Conservation (phyloP, 108 stramenopile genomes). For the Fragilaria crotonensis region DNA sequence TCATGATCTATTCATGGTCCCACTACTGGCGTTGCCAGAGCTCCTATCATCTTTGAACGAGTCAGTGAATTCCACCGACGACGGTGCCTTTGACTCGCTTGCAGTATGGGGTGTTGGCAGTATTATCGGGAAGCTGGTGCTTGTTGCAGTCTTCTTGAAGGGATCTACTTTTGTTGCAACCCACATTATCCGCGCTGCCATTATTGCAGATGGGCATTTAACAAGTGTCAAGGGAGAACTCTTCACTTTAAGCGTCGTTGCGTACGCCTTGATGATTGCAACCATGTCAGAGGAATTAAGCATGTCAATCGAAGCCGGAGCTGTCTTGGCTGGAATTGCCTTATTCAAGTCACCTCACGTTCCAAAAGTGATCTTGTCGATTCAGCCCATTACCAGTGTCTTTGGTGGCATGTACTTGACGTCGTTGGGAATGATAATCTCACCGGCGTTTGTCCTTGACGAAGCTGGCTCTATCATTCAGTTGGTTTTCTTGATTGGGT, state of each 20-base stretch:
- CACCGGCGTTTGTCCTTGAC: conserved; percentile 1
- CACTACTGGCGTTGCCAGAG: conserved; percentile 6
- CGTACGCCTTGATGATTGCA: conserved; percentile 9
- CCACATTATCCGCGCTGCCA: neutral
- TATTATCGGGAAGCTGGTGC: neutral
- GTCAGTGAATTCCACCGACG: neutral
- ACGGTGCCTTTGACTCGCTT: neutral
- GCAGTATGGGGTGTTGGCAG: neutral
- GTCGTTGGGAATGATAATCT: conserved; percentile 9
- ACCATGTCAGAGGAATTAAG: conserved; percentile 1
- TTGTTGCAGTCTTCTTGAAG: neutral
- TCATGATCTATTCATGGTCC: conserved; percentile 8
- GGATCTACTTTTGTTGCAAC: neutral
- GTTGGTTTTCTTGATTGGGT: conserved; percentile 4
- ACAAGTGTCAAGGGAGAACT: neutral
- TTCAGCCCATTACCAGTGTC: conserved; percentile 1
- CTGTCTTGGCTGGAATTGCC: conserved; percentile 8
- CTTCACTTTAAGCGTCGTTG: conserved; percentile 12
- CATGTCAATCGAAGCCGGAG: conserved; percentile 9
- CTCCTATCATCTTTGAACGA: conserved; percentile 1
- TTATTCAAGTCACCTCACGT: conserved; percentile 10
- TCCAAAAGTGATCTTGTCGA: neutral
- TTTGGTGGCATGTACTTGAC: conserved; percentile 16
- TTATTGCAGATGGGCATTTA: neutral
- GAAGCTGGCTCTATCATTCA: conserved; percentile 3